phyloP scores from a whole-genome alignment of 1,139 yeast genomes.

The Magnusiomyces sp. region DNA sequence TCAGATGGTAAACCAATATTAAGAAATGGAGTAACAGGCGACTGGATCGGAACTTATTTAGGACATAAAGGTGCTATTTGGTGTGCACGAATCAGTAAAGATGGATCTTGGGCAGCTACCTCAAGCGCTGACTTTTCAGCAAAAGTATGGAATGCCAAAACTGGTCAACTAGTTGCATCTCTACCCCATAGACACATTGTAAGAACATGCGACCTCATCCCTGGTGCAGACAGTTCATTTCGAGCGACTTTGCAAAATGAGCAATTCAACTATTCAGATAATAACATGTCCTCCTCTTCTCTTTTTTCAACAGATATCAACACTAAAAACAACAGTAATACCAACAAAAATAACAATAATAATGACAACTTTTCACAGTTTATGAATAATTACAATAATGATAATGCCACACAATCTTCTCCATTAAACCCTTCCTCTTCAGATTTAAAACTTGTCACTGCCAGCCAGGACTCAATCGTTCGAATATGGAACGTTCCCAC shows the following conservation, averaged over 20 bases:
- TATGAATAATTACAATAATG: too few relatives aligned
- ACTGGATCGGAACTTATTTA: conserved; percentile 35
- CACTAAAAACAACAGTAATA: background rate
- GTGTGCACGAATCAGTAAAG: conserved; percentile 29
- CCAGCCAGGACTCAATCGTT: conserved; percentile 23
- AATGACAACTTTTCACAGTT: too few relatives aligned
- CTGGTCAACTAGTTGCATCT: conserved; percentile 23
- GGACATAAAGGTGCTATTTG: conserved; percentile 36
- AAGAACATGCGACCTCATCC: conserved; percentile 25
- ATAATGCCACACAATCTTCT: too few relatives aligned
- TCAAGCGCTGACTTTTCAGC: conserved; percentile 35
- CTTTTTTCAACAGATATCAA: background rate
- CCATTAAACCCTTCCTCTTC: too few relatives aligned
- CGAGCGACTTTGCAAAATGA: background rate
- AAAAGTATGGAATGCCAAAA: conserved; percentile 29
- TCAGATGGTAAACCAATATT: conserved; percentile 34
- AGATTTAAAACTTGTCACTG: conserved; percentile 19
- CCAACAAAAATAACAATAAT: background rate
- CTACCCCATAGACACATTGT: conserved; percentile 31
- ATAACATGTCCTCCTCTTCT: too few relatives aligned
- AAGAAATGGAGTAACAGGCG: conserved; percentile 34
- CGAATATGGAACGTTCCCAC: conserved; percentile 21
- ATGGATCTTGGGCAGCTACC: conserved; percentile 27
- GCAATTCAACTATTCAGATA: too few relatives aligned
- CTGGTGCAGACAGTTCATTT: conserved; percentile 6